Percentiles rank a stretch among this genome's conserved stretches.
phyloP scores from a whole-genome alignment of 2,329 filamentous ascomycete species.

The Aspergillus floridensis region DNA sequence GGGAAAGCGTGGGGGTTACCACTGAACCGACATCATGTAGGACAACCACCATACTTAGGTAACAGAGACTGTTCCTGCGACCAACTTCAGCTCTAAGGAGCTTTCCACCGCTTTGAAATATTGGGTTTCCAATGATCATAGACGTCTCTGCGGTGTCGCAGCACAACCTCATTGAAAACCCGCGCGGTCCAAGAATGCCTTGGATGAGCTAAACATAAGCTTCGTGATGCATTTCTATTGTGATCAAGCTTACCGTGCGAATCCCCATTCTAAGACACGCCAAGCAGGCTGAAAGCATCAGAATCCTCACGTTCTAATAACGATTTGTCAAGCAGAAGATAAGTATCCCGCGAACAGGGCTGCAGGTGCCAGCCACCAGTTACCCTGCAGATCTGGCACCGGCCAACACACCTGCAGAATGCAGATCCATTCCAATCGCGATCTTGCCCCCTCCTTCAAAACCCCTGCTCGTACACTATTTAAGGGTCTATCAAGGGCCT shows the following conservation, averaged over 20 bases:
- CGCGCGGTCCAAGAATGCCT: background rate
- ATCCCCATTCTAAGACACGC: background rate
- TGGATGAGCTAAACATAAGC: background rate
- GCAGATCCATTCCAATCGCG: slow-evolving; percentile 5
- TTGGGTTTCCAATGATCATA: no score
- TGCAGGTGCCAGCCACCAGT: background rate
- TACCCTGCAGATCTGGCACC: slow-evolving; percentile 36
- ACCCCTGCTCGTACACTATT: background rate
- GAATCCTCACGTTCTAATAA: background rate
- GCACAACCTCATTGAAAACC: no score
- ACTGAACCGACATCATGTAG: background rate
- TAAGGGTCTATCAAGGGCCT: background rate
- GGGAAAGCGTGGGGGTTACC: background rate
- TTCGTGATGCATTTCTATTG: background rate
- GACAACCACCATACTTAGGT: no score
- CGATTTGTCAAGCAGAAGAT: background rate
- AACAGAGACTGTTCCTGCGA: no score
- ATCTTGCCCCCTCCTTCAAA: background rate
- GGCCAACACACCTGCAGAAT: slow-evolving; percentile 1
- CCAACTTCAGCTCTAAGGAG: no score
- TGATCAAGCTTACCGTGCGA: no score
- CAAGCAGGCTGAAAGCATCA: background rate
- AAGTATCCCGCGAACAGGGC: background rate
- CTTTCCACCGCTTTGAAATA: no score
- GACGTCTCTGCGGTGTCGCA: no score